Evolutionary conservation across 2,329 filamentous ascomycete genomes (phyloP).

Genomic region (Curvularia sp.): DNA sequence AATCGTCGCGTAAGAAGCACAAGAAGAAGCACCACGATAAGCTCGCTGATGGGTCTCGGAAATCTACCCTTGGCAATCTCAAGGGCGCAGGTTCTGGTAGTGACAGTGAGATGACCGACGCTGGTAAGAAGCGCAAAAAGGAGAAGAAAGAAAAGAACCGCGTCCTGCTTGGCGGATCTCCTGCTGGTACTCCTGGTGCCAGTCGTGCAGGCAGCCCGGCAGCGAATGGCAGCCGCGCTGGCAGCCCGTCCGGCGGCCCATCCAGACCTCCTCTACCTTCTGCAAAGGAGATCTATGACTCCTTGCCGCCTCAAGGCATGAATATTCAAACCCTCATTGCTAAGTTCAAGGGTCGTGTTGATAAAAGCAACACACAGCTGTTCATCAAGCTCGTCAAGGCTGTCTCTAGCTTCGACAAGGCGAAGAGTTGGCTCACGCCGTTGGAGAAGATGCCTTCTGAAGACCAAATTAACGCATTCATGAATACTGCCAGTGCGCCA

Average conservation of each 20-base stretch:
- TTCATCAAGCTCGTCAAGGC: slow-evolving; percentile 57
- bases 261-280: slow-evolving; percentile 48
- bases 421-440: slow-evolving; percentile 40
- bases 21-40: slow-evolving; percentile 50
- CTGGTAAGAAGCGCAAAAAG: slow-evolving; percentile 67
- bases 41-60: slow-evolving; percentile 37
- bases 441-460: slow-evolving; percentile 43
- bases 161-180: slow-evolving; percentile 62
- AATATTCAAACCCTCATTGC: slow-evolving; percentile 52
- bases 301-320: slow-evolving; percentile 56
- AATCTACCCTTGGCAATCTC: slow-evolving; percentile 32
- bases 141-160: slow-evolving; percentile 65
- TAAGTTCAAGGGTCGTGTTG: slow-evolving; percentile 53
- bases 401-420: slow-evolving; percentile 44
- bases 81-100: slow-evolving; percentile 67
- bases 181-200: slow-evolving; percentile 66
- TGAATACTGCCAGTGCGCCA: slow-evolving; percentile 22
- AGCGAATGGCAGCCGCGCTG: slow-evolving; percentile 42
- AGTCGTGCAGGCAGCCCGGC: slow-evolving; percentile 61
- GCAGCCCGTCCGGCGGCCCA: slow-evolving; percentile 34
- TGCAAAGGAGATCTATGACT: slow-evolving; percentile 54
- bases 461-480: slow-evolving; percentile 35
- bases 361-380: slow-evolving; percentile 43
- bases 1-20: slow-evolving; percentile 74
- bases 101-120: slow-evolving; percentile 75